These are phyloP conservation scores for Hydrangea macrophylla DNA, from an alignment of 148 eudicot genomes.

Conservation along the genomic window DNA sequence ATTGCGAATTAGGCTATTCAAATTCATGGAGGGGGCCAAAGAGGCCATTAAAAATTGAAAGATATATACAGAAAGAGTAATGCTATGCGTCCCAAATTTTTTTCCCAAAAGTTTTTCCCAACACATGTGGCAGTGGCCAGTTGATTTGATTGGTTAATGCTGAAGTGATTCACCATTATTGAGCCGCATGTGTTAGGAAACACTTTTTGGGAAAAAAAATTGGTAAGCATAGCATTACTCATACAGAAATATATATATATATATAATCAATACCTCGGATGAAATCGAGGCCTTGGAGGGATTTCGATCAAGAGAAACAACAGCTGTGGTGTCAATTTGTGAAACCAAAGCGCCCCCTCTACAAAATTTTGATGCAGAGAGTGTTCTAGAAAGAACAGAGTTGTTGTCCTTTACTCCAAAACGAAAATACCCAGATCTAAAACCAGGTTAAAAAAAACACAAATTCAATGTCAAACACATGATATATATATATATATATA, in stretches of 20 bases:
- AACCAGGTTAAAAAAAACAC: slow-evolving; percentile 7
- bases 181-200: too few relatives aligned
- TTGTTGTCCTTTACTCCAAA: slow-evolving; percentile 18
- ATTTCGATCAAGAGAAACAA: slow-evolving; percentile 20
- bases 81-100: too few relatives aligned
- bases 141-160: too few relatives aligned
- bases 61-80: too few relatives aligned
- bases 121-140: too few relatives aligned
- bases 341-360: slow-evolving; percentile 27
- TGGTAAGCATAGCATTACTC: background rate
- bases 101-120: too few relatives aligned
- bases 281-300: slow-evolving; percentile 17
- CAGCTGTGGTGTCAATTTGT: slow-evolving; percentile 25
- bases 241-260: background rate
- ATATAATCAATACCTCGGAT: slow-evolving; percentile 30
- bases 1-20: too few relatives aligned
- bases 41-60: too few relatives aligned
- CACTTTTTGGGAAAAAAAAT: too few relatives aligned
- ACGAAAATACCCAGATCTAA: slow-evolving; percentile 28
- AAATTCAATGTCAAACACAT: slow-evolving; percentile 10
- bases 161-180: too few relatives aligned
- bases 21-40: too few relatives aligned
- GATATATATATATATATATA: too few relatives aligned
- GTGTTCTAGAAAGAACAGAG: slow-evolving; percentile 23
- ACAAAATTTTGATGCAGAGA: slow-evolving; percentile 28